Percentiles rank a stretch among this genome's conserved stretches.
These are phyloP conservation scores for Lasiodiplodia hormozganensis DNA, from an alignment of 2,329 filamentous ascomycete genomes.

Conservation along the genomic window DNA sequence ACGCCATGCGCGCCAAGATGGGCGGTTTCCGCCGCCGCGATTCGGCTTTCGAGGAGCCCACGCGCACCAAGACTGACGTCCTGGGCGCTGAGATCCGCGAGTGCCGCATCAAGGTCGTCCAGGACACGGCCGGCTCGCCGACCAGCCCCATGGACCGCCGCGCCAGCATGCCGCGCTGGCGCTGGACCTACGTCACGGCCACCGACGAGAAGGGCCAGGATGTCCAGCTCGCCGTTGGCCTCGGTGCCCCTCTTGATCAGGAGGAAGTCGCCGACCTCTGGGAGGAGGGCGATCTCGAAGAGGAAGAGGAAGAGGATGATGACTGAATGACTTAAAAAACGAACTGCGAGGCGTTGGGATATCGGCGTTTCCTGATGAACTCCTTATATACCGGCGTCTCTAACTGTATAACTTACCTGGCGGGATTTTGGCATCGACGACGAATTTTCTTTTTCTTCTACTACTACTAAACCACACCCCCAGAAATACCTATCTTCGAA, in stretches of 20 bases:
- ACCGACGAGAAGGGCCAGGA: constrained; percentile 17
- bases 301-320: constrained; percentile 21
- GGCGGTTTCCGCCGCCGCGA: constrained; percentile 9
- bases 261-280: constrained; percentile 27
- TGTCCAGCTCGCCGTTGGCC: constrained; percentile 15
- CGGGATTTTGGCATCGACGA: neutral
- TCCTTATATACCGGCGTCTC: neutral
- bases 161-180: constrained; percentile 11
- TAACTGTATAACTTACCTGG: constrained; percentile 2
- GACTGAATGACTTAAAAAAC: neutral
- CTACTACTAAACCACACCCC: neutral
- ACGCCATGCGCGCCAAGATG: constrained; percentile 21
- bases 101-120: constrained; percentile 13
- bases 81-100: constrained; percentile 26
- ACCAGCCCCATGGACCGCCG: neutral
- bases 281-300: constrained; percentile 20
- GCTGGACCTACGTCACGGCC: constrained; percentile 11
- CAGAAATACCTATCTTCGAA: neutral
- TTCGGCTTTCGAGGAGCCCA: constrained; percentile 28
- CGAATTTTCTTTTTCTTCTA: neutral
- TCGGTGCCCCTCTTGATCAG: constrained; percentile 26
- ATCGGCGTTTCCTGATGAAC: constrained; percentile 11
- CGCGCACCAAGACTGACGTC: constrained; percentile 28
- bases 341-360: neutral
- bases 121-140: neutral